Base-by-base conservation (phyloP, 768 basidiomycete genomes). In the Pholiota conissans region DNA sequence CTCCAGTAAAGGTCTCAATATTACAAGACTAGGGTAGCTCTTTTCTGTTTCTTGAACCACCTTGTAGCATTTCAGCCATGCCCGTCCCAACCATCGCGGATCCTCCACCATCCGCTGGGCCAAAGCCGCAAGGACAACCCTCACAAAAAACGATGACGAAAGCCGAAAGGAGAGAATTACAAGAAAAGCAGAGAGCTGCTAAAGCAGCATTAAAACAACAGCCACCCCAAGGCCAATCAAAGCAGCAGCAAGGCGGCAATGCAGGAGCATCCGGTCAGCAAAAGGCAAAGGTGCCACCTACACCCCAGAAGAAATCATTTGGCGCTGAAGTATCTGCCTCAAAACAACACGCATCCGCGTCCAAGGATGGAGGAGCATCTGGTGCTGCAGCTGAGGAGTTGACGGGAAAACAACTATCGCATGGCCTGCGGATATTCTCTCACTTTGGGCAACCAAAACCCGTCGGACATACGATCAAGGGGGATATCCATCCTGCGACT, bases 401-500 rank as follows among this genome's bases (percentile, higher is more conserved):
- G 59, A 78, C 78, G 16, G 74, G 74, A 18, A 69, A 71, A 55
- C 69, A 73, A 14, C 74, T 79, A 51, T 82, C 83, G 28, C 85
- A 84, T 52, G 86, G 89, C n/a, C 70, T 91, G 49, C 84, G 86
- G 49, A 93, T 93, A 64, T 93, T 93, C 70, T 86, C 90, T 40
- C 93, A 93, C 72, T 94, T 94, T 71, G 90, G 88, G 35, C 73
- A 89, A 27, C 89, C 88, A 16, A 91, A 90, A 63, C 75, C 76
- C 20, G 64, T 76, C 42, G 76, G 73, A 34, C 78, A 79, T 54
- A 69, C 74, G 37, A 77, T 81, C 54, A 93, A 94, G 69, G 91
- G 91, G 35, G 89, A 93, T 65, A 90, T 98, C 37, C 97, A 98
- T 69, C 97, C 95, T 27, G 85, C 84, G 18, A 87, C 98, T 63